A percentile compares a stretch with the other conserved stretches of the same genome.
Evolutionary conservation across 2,329 filamentous ascomycete species (phyloP).

Genomic region (Penicillium sp.): DNA sequence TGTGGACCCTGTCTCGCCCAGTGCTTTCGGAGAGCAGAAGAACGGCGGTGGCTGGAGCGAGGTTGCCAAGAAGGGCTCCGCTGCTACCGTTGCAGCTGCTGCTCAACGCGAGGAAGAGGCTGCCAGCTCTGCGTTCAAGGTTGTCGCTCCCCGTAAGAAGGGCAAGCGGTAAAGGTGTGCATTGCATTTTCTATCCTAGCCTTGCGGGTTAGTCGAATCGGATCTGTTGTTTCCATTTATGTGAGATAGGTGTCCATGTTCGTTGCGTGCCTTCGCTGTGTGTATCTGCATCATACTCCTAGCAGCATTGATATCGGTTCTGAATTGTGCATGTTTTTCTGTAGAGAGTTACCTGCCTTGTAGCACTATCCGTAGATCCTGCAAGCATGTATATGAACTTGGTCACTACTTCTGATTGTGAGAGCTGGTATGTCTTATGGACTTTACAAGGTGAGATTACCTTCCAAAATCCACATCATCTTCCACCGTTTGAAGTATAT

Average conservation of each 20-base stretch:
- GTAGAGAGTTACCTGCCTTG: background rate
- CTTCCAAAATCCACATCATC: background rate
- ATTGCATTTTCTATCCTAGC: constrained; percentile 20
- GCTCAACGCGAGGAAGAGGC: constrained; percentile 48
- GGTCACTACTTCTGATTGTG: background rate
- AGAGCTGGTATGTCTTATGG: background rate
- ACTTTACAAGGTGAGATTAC: background rate
- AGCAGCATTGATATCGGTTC: background rate
- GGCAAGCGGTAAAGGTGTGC: constrained; percentile 59
- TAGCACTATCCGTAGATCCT: background rate
- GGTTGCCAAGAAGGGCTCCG: constrained; percentile 85
- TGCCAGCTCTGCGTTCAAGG: constrained; percentile 69
- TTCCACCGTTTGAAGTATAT: background rate
- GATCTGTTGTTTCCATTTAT: constrained; percentile 3
- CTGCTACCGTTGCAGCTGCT: constrained; percentile 27
- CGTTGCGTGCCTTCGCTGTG: background rate
- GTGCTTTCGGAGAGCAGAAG: constrained; percentile 50
- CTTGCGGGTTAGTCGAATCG: background rate
- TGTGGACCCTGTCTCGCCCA: constrained; percentile 60
- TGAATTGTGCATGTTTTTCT: background rate
- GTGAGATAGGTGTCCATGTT: constrained; percentile 1
- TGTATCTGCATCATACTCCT: background rate
- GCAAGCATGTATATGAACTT: background rate
- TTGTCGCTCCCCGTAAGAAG: constrained; percentile 91
- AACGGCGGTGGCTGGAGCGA: constrained; percentile 82